Evolutionary conservation across 2,329 filamentous ascomycete genomes (phyloP).

Genomic region (Proliferodiscus dingleyae): DNA sequence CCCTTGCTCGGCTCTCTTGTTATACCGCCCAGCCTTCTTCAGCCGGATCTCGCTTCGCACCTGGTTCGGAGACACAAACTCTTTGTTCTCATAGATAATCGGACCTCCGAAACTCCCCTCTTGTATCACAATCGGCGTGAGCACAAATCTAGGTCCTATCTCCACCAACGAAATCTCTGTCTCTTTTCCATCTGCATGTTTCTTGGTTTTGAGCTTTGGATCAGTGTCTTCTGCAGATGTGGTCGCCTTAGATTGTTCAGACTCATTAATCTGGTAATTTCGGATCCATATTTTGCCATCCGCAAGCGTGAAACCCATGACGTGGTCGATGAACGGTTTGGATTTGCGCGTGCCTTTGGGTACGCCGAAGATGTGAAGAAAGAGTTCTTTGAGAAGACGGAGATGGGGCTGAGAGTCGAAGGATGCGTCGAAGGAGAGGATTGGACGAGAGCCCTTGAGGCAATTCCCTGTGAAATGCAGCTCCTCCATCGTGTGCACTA

Average conservation of each 20-base stretch:
- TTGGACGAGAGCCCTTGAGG: conserved; percentile 83
- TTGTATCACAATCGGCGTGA: conserved; percentile 91
- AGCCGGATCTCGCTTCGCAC: conserved; percentile 75
- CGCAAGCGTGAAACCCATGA: conserved; percentile 85
- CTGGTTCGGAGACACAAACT: conserved; percentile 95
- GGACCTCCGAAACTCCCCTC: conserved; percentile 94
- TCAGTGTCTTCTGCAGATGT: conserved; percentile 38
- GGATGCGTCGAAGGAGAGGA: conserved; percentile 84
- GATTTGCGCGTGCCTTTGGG: conserved; percentile 81
- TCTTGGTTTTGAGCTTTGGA: conserved; percentile 41
- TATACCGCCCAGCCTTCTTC: conserved; percentile 73
- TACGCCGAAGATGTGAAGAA: conserved; percentile 87
- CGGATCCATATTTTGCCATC: conserved; percentile 96
- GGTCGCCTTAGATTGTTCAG: conserved; percentile 52
- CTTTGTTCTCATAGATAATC: conserved; percentile 96
- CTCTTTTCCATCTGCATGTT: conserved; percentile 49
- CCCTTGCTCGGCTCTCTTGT: conserved; percentile 67
- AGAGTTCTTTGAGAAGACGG: conserved; percentile 79
- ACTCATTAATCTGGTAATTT: conserved; percentile 88
- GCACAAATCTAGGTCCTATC: conserved; percentile 87
- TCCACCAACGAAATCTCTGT: conserved; percentile 82
- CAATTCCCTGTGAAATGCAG: conserved; percentile 96
- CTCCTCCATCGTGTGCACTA: conserved; percentile 94
- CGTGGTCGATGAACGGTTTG: conserved; percentile 94
- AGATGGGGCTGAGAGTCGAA: conserved; percentile 82